Percentiles rank a stretch among this genome's conserved stretches.
These are phyloP conservation scores for Pseudocercospora macadamiae DNA, from an alignment of 2,329 filamentous ascomycete genomes.

Conservation along the genomic window DNA sequence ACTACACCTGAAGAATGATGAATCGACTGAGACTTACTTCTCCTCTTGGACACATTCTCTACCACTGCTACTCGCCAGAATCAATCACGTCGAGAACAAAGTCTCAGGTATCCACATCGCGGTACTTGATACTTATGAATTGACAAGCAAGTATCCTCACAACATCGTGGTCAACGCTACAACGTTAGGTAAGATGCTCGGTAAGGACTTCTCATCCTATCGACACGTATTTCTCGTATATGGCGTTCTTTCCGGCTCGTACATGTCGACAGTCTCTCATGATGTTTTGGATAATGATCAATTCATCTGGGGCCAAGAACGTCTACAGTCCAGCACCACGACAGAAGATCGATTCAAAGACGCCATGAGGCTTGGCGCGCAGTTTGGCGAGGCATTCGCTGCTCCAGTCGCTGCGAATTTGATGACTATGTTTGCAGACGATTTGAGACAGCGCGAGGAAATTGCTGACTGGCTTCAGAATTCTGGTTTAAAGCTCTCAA, in stretches of 20 bases:
- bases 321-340: neutral
- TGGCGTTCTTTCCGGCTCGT: neutral
- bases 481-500: too few species aligned
- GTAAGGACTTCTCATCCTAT: neutral
- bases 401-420: neutral
- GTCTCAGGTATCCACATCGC: neutral
- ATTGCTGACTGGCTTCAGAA: neutral
- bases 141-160: neutral
- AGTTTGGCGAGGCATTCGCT: neutral
- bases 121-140: neutral
- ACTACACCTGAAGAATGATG: neutral
- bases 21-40: neutral
- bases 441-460: neutral
- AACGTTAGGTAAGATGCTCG: neutral
- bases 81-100: neutral
- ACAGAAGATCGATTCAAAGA: neutral
- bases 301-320: neutral
- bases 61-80: neutral
- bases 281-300: neutral
- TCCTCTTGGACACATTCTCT: conserved; percentile 2
- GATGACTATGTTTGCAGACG: neutral
- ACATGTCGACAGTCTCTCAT: neutral
- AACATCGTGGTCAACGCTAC: neutral
- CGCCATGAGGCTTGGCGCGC: neutral
- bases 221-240: neutral